A percentile compares a stretch with the other conserved stretches of the same genome.
These are phyloP conservation scores for Rhizoclosmatium globosum DNA, from an alignment of 192 early-diverging fungal genomes.

Conservation along the genomic window DNA sequence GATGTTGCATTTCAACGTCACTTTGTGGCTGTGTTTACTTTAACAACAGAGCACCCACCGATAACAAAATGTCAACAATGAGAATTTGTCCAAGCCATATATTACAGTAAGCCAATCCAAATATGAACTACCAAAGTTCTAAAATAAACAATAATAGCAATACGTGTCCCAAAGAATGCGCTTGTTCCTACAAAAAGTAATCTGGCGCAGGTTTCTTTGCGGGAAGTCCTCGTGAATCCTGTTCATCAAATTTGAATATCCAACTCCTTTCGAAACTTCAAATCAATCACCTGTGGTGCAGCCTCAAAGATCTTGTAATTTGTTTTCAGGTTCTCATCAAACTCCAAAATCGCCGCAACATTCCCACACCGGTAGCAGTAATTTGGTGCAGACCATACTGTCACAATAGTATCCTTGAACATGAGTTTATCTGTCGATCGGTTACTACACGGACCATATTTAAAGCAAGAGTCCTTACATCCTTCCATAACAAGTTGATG, in stretches of 20 bases:
- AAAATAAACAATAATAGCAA: too few species aligned
- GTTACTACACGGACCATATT: not conserved
- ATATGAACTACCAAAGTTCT: too few species aligned
- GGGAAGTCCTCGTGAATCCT: conserved; percentile 82
- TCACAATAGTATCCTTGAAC: conserved; percentile 96
- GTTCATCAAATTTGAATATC: not conserved
- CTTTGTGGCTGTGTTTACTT: too few species aligned
- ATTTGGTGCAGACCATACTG: conserved; percentile 99
- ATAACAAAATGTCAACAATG: too few species aligned
- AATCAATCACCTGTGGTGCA: conserved; percentile 75
- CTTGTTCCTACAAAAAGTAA: conserved; percentile 82
- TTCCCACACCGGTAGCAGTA: conserved; percentile 99
- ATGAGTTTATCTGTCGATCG: conserved; percentile 75
- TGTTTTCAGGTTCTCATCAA: conserved; percentile 87
- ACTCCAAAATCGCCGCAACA: conserved; percentile 94
- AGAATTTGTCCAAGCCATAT: too few species aligned
- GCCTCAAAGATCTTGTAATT: conserved; percentile 95
- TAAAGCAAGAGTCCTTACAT: conserved; percentile 41
- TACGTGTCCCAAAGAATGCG: too few species aligned
- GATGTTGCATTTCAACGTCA: too few species aligned
- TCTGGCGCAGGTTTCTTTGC: conserved; percentile 90
- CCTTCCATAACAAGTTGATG: conserved; percentile 99
- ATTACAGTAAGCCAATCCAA: too few species aligned
- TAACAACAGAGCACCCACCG: too few species aligned
- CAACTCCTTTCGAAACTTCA: not conserved